A percentile compares a stretch with the other conserved stretches of the same genome.
Evolutionary conservation across 768 basidiomycete genomes (phyloP).

Genomic region (Gloeopeniophorella convolvens): DNA sequence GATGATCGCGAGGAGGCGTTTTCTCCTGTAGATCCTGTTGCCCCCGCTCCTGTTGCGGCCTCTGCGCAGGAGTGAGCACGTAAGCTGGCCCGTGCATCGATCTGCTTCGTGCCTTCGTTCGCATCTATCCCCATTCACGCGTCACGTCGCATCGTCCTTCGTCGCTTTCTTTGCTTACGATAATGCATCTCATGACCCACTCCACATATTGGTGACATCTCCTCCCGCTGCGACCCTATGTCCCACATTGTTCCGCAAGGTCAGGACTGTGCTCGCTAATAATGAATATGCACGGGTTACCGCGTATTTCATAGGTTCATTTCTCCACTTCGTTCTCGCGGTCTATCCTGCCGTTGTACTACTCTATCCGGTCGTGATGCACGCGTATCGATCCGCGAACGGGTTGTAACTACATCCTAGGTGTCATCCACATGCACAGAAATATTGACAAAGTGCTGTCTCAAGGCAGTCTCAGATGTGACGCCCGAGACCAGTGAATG

Average conservation of each 20-base stretch:
- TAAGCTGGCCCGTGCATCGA: no score
- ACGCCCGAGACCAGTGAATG: no score
- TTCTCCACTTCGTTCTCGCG: not conserved
- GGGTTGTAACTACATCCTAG: constrained; percentile 15
- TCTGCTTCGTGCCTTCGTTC: not conserved
- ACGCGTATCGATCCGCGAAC: constrained; percentile 10
- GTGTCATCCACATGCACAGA: constrained; percentile 3
- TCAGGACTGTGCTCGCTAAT: constrained; percentile 1
- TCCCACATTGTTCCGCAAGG: constrained; percentile 1
- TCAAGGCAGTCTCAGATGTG: no score
- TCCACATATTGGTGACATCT: constrained; percentile 10
- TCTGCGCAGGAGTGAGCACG: constrained; percentile 14
- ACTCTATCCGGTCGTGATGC: constrained; percentile 12
- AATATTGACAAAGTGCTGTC: not conserved
- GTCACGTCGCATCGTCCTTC: constrained; percentile 4
- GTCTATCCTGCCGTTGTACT: constrained; percentile 13
- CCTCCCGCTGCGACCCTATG: constrained; percentile 2
- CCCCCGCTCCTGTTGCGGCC: constrained; percentile 3
- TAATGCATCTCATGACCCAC: constrained; percentile 15
- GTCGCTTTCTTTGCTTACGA: constrained; percentile 10
- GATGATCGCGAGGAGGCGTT: constrained; percentile 10
- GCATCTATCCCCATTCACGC: not conserved
- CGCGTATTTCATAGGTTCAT: constrained; percentile 1
- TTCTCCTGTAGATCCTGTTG: constrained; percentile 1
- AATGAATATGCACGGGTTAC: constrained; percentile 1